Evolutionary conservation across 805 yeast genomes (phyloP), one percentile per base, ranked within the genome.

Genomic region (Wickerhamiella dianesei): DNA sequence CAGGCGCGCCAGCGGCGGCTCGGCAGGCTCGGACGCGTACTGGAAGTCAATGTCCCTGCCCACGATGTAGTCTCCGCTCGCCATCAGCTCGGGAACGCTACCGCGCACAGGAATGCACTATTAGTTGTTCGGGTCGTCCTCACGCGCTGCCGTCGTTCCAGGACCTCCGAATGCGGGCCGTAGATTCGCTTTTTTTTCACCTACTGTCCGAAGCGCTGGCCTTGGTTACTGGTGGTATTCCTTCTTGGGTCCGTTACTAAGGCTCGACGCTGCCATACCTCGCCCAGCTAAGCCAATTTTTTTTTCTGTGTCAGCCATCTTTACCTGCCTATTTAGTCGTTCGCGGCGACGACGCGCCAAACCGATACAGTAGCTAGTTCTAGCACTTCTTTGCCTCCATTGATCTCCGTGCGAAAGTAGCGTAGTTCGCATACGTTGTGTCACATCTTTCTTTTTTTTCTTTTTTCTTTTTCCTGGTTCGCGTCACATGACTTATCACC

Each of bases 41-140:
- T 52, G 54, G 46, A 54, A 47, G 37, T 52, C 52, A 29, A 53
- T 52, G 46, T 54, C 59, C 25, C 52, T 46, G 45, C 59, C 57
- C n/a, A 54, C 54, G 13, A 54, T 52, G 44, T 48, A 54, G 44
- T 56, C 55, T 19, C 55, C 54, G 47, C 49, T 51, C 25, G 51
- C 53, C 58, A 54, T 54, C 12, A 8, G 20, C 9, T 6, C n/a
- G 13, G 19, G 13, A n/a, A 20, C 39, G 39, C 39, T 8, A 9
- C 16, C 12, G 12, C 9, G 9, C 32, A 25, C 32, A 6, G 32
- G 12, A 25, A 12, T 25, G 32, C 6, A 25, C n/a, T n/a, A n/a
- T n/a, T n/a, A n/a, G n/a, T n/a, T n/a, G n/a, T n/a, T n/a, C n/a
- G n/a, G n/a, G n/a, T n/a, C n/a, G n/a, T n/a, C n/a, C n/a, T n/a